These are phyloP conservation scores for Geoglossum cookeanum DNA, from an alignment of 2,329 filamentous ascomycete species.

Conservation along the genomic window DNA sequence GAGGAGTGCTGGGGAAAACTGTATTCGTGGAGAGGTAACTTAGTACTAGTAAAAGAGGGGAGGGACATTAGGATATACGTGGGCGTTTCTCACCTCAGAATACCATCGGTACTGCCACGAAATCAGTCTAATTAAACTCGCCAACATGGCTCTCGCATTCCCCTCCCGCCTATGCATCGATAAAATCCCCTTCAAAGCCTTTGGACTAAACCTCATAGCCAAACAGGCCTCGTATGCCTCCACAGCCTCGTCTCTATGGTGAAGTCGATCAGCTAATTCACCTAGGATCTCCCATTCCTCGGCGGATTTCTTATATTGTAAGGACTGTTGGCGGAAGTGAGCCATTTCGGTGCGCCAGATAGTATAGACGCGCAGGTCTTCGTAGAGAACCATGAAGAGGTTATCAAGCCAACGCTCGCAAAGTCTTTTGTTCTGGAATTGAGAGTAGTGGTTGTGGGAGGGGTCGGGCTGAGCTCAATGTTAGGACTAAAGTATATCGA, in stretches of 20 bases:
- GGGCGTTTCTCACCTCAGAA: slow-evolving; percentile 46
- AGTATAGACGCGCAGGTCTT: slow-evolving; percentile 93
- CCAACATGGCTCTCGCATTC: slow-evolving; percentile 63
- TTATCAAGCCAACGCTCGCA: slow-evolving; percentile 98
- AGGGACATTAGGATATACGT: not conserved
- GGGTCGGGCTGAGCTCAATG: slow-evolving; percentile 34
- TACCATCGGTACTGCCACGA: slow-evolving; percentile 99
- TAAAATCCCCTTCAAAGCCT: slow-evolving; percentile 72
- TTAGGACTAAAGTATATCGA: not conserved
- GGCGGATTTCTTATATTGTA: slow-evolving; percentile 90
- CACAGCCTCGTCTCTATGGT: slow-evolving; percentile 77
- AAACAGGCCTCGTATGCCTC: slow-evolving; percentile 88
- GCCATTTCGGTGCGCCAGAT: slow-evolving; percentile 98
- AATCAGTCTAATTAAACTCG: slow-evolving; percentile 73
- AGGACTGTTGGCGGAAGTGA: slow-evolving; percentile 79
- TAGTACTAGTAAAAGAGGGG: not conserved
- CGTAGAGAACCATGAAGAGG: slow-evolving; percentile 97
- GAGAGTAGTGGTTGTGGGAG: slow-evolving; percentile 57
- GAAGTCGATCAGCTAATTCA: slow-evolving; percentile 75
- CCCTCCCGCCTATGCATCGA: slow-evolving; percentile 58
- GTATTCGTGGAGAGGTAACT: not conserved
- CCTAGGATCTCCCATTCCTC: slow-evolving; percentile 98
- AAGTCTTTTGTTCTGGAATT: slow-evolving; percentile 90
- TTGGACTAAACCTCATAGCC: slow-evolving; percentile 75
- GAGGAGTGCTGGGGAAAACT: slow-evolving; percentile 83